Conservation (phyloP, 257 asterid species). For the Solanum tarijense region DNA sequence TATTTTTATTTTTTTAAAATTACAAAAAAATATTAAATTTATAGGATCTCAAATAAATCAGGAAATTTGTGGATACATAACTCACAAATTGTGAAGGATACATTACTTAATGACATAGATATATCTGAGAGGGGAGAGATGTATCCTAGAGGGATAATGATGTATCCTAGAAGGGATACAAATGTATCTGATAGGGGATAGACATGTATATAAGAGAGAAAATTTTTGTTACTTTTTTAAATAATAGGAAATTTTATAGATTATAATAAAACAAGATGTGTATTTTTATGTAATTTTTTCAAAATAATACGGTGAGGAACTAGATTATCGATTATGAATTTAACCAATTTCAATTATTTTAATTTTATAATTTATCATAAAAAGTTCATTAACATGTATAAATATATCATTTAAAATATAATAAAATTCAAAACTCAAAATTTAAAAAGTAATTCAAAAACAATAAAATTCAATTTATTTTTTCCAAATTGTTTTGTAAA, state of each 20-base stretch:
- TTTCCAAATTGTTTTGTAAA: neutral
- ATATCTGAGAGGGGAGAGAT: neutral
- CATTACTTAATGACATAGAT: neutral
- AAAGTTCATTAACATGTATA: neutral
- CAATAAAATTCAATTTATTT: no score
- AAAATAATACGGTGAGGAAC: neutral
- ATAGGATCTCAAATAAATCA: neutral
- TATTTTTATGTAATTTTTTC: no score
- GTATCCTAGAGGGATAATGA: no score
- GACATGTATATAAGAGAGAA: neutral
- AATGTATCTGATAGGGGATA: no score
- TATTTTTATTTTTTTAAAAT: no score
- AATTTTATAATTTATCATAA: neutral
- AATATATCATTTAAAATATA: neutral
- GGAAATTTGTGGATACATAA: accelerated
- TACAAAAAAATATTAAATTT: no score
- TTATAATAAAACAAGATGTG: no score
- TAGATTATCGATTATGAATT: neutral
- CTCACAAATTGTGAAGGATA: neutral
- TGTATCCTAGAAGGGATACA: neutral
- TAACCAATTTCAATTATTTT: neutral
- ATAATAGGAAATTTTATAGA: no score
- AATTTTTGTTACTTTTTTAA: no score
- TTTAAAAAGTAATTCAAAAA: neutral
- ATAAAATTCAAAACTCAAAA: neutral